A percentile compares a stretch with the other conserved stretches of the same genome.
phyloP scores from a whole-genome alignment of 106 monocot genomes.

The Vanilla planifolia region DNA sequence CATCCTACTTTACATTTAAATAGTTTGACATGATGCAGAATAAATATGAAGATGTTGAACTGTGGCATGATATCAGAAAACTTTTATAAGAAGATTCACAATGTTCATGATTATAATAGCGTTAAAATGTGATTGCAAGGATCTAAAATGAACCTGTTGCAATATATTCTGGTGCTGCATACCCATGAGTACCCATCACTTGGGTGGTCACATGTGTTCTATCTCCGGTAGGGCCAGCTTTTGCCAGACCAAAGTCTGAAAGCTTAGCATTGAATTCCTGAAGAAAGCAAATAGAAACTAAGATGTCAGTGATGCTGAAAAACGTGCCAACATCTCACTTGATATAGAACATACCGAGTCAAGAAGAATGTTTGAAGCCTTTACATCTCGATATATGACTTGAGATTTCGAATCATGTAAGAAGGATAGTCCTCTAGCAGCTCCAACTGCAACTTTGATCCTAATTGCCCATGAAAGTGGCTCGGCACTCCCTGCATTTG shows the following conservation, averaged over 20 bases:
- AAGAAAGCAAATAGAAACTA: background rate
- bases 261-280: slow-evolving; percentile 47
- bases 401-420: slow-evolving; percentile 42
- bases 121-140: too few relatives aligned
- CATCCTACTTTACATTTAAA: too few relatives aligned
- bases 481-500: slow-evolving; percentile 27
- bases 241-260: slow-evolving; percentile 68
- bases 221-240: slow-evolving; percentile 65
- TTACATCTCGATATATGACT: slow-evolving; percentile 62
- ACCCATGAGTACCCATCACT: slow-evolving; percentile 66
- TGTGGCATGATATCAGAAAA: too few relatives aligned
- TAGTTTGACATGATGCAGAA: too few relatives aligned
- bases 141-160: slow-evolving; percentile 36
- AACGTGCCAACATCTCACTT: too few relatives aligned
- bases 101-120: too few relatives aligned
- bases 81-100: too few relatives aligned
- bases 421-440: slow-evolving; percentile 50
- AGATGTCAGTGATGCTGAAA: too few relatives aligned
- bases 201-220: slow-evolving; percentile 59
- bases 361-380: slow-evolving; percentile 59
- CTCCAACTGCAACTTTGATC: slow-evolving; percentile 50
- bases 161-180: slow-evolving; percentile 62
- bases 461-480: slow-evolving; percentile 50
- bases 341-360: slow-evolving; percentile 25
- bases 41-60: too few relatives aligned